Percentiles rank a stretch among this genome's conserved stretches.
Conservation (phyloP, 1,284 basidiomycete species). For the Takashimella tepidaria region DNA sequence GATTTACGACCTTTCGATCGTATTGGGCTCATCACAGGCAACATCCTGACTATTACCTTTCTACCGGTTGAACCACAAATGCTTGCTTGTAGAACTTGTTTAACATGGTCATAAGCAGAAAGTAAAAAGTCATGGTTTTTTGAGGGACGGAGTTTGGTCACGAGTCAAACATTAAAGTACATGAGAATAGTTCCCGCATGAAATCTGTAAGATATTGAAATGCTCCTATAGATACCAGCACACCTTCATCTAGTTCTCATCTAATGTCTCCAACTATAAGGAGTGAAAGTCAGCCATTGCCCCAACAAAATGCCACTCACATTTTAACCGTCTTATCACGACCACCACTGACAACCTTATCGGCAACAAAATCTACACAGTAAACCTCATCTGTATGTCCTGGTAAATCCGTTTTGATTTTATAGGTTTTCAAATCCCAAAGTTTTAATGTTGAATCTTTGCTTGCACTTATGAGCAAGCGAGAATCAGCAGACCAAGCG, state of each 20-base stretch:
- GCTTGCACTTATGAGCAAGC: constrained; percentile 86
- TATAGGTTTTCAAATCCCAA: constrained; percentile 92
- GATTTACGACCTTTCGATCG: too few relatives aligned
- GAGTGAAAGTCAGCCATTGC: neutral
- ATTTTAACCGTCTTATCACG: constrained; percentile 58
- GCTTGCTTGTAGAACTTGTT: too few relatives aligned
- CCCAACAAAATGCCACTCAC: constrained; percentile 46
- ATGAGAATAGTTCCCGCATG: too few relatives aligned
- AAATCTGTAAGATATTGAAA: too few relatives aligned
- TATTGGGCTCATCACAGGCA: too few relatives aligned
- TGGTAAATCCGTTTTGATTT: constrained; percentile 86
- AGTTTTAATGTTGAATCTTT: constrained; percentile 97
- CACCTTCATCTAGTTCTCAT: neutral
- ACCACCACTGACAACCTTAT: constrained; percentile 95
- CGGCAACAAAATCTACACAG: constrained; percentile 96
- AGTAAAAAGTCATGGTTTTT: too few relatives aligned
- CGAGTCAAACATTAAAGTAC: too few relatives aligned
- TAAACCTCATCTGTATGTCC: constrained; percentile 98
- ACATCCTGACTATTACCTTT: too few relatives aligned
- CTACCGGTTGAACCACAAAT: too few relatives aligned
- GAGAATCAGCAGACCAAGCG: constrained; percentile 90
- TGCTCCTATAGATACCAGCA: too few relatives aligned
- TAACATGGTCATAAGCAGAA: too few relatives aligned
- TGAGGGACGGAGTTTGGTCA: too few relatives aligned
- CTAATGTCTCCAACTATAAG: constrained; percentile 3